Conservation (phyloP, 1,284 basidiomycete genomes). For the Exsudoporus floridanus region DNA sequence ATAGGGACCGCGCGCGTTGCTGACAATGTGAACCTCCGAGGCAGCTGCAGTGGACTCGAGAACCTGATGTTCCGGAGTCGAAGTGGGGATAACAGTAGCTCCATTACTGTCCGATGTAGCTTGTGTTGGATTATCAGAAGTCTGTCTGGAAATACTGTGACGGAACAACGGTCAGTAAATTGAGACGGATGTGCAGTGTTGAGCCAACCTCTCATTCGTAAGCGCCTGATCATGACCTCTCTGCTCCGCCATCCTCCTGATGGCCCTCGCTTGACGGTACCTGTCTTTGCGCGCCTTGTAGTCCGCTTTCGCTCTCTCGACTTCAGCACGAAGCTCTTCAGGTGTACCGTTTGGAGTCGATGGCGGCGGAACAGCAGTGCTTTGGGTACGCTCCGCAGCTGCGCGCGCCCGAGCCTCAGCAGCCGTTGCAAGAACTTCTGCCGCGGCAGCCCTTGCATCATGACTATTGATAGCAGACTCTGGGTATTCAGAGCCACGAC, state of each 20-base stretch:
- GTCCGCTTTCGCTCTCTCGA: constrained; percentile 63
- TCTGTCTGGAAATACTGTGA: constrained; percentile 28
- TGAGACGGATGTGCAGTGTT: constrained; percentile 2
- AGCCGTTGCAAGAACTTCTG: constrained; percentile 18
- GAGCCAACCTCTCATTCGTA: constrained; percentile 35
- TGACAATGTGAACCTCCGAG: constrained; percentile 46
- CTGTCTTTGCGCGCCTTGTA: constrained; percentile 70
- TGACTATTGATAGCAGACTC: not conserved
- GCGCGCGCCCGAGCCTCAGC: constrained; percentile 14
- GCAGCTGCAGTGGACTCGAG: constrained; percentile 11
- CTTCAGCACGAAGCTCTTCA: constrained; percentile 54
- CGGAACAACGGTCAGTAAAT: constrained; percentile 3
- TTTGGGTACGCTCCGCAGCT: constrained; percentile 1
- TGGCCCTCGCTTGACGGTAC: constrained; percentile 57
- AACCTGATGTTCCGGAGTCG: constrained; percentile 7
- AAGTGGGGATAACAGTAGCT: constrained; percentile 1
- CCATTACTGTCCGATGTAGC: not conserved
- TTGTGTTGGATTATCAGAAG: constrained; percentile 22
- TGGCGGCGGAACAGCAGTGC: not conserved
- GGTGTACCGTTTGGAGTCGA: constrained; percentile 17
- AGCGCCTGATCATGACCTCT: constrained; percentile 24
- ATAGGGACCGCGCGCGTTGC: constrained; percentile 57
- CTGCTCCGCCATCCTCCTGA: constrained; percentile 44
- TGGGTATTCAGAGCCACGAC: constrained; percentile 5
- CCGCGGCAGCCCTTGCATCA: constrained; percentile 7